Base-by-base conservation (phyloP, 805 yeast species). In the Kodamaea nitidulidarum region DNA sequence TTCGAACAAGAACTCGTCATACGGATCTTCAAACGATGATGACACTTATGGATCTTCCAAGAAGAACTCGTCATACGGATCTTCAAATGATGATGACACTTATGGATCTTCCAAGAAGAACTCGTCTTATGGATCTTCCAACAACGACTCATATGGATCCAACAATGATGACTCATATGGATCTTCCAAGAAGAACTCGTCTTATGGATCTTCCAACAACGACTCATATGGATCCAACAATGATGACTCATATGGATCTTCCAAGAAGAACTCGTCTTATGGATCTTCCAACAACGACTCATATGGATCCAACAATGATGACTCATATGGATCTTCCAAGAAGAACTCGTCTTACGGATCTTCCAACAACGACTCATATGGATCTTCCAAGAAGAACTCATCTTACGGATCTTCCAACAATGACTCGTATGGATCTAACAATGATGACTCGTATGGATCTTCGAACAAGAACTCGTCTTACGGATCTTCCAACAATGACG, bases 111-210 rank as follows among this genome's bases (percentile, higher is more conserved):
- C 48, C 38, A 36, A 38, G 14, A 48, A 26, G 50, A 44, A 35
- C 47, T 48, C 50, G 41, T 47, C 54, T 7, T 53, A 47, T 39
- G 58, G 58, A 4, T 48, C 54, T 18, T 44, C 48, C 17, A 32
- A 43, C 33, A 17, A 12, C 17, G 35, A 38, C 36, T 44, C 52
- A 9, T 49, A 49, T 44, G 56, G 58, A 15, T 50, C 52, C 32
- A n/a, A n/a, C 17, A 32, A 43, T 32, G 16, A 12, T 12, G 35
- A 38, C 36, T 44, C 52, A 9, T 49, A 49, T 44, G 56, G 58
- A 15, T 40, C 43, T n/a, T 18, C 40, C 20, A 38, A 28, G 41
- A 36, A 29, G 33, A 20, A 36, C 15, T 11, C 20, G 8, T 29
- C 39, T 46, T 50, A 53, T 40, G 58, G 55, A 10, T 45, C 52